phyloP scores from a whole-genome alignment of 306 rosid genomes.

The Echinosophora koreensis region DNA sequence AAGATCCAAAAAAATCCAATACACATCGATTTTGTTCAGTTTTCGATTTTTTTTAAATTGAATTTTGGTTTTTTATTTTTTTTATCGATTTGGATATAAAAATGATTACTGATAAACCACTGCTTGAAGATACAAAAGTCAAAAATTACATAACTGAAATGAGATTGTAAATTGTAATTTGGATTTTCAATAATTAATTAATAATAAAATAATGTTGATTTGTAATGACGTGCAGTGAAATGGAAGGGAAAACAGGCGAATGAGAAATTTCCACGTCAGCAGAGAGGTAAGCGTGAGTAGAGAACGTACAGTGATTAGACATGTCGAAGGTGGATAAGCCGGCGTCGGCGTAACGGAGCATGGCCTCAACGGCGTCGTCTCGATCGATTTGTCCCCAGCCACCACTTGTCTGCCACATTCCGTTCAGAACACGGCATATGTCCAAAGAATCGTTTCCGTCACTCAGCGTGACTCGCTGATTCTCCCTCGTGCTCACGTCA shows the following conservation, averaged over 20 bases:
- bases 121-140: neutral
- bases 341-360: constrained; percentile 88
- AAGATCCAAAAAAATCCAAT: no score
- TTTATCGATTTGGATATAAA: no score
- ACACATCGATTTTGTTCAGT: no score
- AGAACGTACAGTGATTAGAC: constrained; percentile 87
- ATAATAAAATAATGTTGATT: neutral
- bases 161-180: no score
- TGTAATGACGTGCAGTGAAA: neutral
- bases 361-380: constrained; percentile 82
- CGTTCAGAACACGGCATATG: constrained; percentile 79
- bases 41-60: no score
- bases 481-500: constrained; percentile 47
- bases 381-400: constrained; percentile 92
- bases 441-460: constrained; percentile 72
- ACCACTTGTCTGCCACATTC: constrained; percentile 94
- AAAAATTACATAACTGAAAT: neutral
- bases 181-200: no score
- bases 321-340: constrained; percentile 91
- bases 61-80: no score
- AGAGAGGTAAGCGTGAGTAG: neutral
- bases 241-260: neutral
- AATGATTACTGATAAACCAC: no score
- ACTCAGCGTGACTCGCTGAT: constrained; percentile 57
- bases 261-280: constrained; percentile 32